Base-by-base conservation (phyloP, 2,329 filamentous ascomycete species). In the Parasarocladium wereldwijsianum region DNA sequence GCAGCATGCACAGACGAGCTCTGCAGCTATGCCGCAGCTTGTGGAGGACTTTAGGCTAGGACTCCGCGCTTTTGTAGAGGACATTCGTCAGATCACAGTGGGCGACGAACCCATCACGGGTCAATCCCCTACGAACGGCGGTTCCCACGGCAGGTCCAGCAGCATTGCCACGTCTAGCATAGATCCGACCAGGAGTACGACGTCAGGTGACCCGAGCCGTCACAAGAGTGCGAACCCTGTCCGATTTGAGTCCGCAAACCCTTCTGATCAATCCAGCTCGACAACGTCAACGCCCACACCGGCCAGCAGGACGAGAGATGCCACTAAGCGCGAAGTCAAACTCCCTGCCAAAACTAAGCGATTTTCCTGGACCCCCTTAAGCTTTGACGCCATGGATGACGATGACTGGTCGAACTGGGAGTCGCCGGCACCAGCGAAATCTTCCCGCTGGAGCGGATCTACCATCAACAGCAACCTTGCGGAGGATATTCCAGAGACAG, bases 61-160 rank as follows among this genome's bases (percentile, higher is more conserved):
- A 2, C 58, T 98, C 28, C 86, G 81, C 73, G 93, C 83, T 2
- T 98, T 98, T 53, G 74, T 93, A 35, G 90, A 96, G 50, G 90
- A 98, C 47, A 73, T 98, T 27, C 70, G 86, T 40, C 90, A 96
- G 54, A 92, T 87, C 10, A 93, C 90, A 0, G 85, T 98, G 6
- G 90, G 90, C 15, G 90, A 98, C 32, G 90, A 98, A 57, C 82
- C 76, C 11, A 71, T 84, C 38, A 73, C 64, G 36, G 76, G 72
- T 10, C 48, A 49, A 17, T 9, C 38, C 20, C 32, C 36, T 18
- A 40, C n/a, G 41, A 29, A 40, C 39, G 25, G 41, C 31, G 29
- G 24, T 34, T n/a, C 15, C 31, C 32, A 12, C 16, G 15, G 27
- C 17, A 34, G 38, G 27, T 47, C 44, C 23, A 44, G 55, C 35